phyloP scores from a whole-genome alignment of 176 grass and related monocot genomes.

The bread wheat (Triticum aestivum) region IWGSC_CS_RefSeq_v2.1 NC_057808.1:467179905-467180404 shows the following conservation, averaged over 20 bases:
- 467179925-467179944: slow-evolving; percentile 14
- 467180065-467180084: slow-evolving; percentile 38
- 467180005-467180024: background rate
- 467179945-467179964: slow-evolving; percentile 16
- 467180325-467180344: no score
- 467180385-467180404: no score
- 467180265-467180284: background rate
- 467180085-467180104: slow-evolving; percentile 47
- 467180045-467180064: slow-evolving; percentile 41
- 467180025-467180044: slow-evolving; percentile 31
- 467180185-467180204: background rate
- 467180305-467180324: no score
- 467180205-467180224: slow-evolving; percentile 4
- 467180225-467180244: slow-evolving; percentile 16
- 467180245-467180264: background rate
- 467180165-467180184: background rate
- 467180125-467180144: slow-evolving; percentile 6
- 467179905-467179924: slow-evolving; percentile 13
- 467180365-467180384: no score
- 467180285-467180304: no score
- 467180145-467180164: slow-evolving; percentile 21
- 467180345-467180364: no score
- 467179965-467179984: slow-evolving; percentile 38
- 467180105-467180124: slow-evolving; percentile 56
- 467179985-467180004: slow-evolving; percentile 14